Percentiles rank a stretch among this genome's conserved stretches.
Evolutionary conservation across 129 eudicot genomes (phyloP).

Genomic region (carrot (Daucus carota)): DH1_v3.0 NC_030385.2:43102501-43103000

Average conservation of each 20-base stretch:
- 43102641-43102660: slow-evolving; percentile 73
- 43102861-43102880: neutral
- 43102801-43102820: neutral
- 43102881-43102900: neutral
- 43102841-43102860: neutral
- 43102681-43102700: neutral
- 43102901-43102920: neutral
- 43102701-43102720: neutral
- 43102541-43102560: slow-evolving; percentile 69
- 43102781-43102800: neutral
- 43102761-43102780: neutral
- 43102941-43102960: neutral
- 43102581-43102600: slow-evolving; percentile 81
- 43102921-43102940: neutral
- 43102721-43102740: neutral
- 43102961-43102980: neutral
- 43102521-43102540: slow-evolving; percentile 76
- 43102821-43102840: neutral
- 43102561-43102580: slow-evolving; percentile 73
- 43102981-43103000: neutral
- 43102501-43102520: slow-evolving; percentile 62
- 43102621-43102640: slow-evolving; percentile 46
- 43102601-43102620: slow-evolving; percentile 54
- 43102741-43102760: neutral
- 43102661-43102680: slow-evolving; percentile 39